phyloP scores from a whole-genome alignment of 2,329 filamentous ascomycete genomes.

The Fusarium succisae region DNA sequence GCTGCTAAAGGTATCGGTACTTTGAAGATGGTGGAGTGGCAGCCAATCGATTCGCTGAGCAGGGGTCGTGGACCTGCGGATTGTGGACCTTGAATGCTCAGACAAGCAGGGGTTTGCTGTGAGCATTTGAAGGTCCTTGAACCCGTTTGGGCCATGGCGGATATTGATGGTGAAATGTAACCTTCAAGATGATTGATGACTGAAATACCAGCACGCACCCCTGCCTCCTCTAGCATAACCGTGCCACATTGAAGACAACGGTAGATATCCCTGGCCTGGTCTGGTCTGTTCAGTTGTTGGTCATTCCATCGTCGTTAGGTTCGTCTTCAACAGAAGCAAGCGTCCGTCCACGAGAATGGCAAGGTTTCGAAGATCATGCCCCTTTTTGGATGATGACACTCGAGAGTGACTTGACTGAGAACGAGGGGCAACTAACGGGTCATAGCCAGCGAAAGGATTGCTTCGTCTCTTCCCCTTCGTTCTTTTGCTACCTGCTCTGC shows the following conservation, averaged over 20 bases:
- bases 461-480: background rate
- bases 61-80: conserved; percentile 40
- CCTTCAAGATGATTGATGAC: conserved; percentile 26
- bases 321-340: conserved; percentile 19
- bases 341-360: conserved; percentile 18
- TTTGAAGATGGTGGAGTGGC: conserved; percentile 28
- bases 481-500: background rate
- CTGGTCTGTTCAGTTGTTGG: background rate
- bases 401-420: conserved; percentile 12
- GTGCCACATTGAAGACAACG: conserved; percentile 36
- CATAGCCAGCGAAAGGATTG: background rate
- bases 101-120: conserved; percentile 38
- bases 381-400: conserved; percentile 30
- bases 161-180: conserved; percentile 33
- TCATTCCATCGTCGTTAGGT: conserved; percentile 16
- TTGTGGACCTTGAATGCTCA: conserved; percentile 36
- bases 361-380: conserved; percentile 41
- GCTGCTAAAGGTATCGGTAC: conserved; percentile 37
- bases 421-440: conserved; percentile 18
- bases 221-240: conserved; percentile 1
- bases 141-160: conserved; percentile 35
- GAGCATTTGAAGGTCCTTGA: conserved; percentile 38
- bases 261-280: conserved; percentile 27
- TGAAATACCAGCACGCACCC: conserved; percentile 31
- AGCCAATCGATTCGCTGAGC: conserved; percentile 40